phyloP scores from a whole-genome alignment of 176 grass and related monocot species.

The Ensete glaucum region DNA sequence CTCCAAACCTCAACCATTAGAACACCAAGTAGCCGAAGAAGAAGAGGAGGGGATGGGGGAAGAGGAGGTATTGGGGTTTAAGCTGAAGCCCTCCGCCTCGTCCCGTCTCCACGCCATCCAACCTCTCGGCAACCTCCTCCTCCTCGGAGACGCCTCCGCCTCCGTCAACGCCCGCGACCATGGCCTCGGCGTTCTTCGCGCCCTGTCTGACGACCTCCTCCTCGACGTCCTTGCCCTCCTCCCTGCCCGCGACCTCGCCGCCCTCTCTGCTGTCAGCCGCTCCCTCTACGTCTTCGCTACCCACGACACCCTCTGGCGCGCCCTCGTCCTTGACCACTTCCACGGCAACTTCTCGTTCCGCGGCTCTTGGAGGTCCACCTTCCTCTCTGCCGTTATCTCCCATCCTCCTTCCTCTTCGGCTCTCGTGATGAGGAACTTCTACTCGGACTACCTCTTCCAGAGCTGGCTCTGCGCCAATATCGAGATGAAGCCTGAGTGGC shows the following conservation, averaged over 20 bases:
- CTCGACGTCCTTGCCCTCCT: slow-evolving; percentile 71
- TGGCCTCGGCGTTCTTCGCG: slow-evolving; percentile 45
- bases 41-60: neutral
- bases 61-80: slow-evolving; percentile 9
- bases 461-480: slow-evolving; percentile 96
- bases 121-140: slow-evolving; percentile 81
- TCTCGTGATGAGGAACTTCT: slow-evolving; percentile 51
- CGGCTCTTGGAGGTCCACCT: slow-evolving; percentile 56
- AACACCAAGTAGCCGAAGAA: neutral
- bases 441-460: slow-evolving; percentile 93
- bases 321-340: slow-evolving; percentile 48
- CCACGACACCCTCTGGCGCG: slow-evolving; percentile 65
- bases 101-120: slow-evolving; percentile 30
- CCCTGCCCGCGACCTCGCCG: slow-evolving; percentile 32
- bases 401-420: slow-evolving; percentile 10
- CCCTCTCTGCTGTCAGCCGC: slow-evolving; percentile 44
- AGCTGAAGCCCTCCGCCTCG: slow-evolving; percentile 13
- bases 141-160: slow-evolving; percentile 17
- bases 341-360: slow-evolving; percentile 47
- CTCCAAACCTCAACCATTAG: neutral
- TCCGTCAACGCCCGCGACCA: slow-evolving; percentile 52
- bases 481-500: slow-evolving; percentile 88
- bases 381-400: slow-evolving; percentile 25
- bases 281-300: slow-evolving; percentile 61
- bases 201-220: slow-evolving; percentile 55